phyloP scores from a whole-genome alignment of 805 yeast genomes.

The Saccharomycopsis amapae region DNA sequence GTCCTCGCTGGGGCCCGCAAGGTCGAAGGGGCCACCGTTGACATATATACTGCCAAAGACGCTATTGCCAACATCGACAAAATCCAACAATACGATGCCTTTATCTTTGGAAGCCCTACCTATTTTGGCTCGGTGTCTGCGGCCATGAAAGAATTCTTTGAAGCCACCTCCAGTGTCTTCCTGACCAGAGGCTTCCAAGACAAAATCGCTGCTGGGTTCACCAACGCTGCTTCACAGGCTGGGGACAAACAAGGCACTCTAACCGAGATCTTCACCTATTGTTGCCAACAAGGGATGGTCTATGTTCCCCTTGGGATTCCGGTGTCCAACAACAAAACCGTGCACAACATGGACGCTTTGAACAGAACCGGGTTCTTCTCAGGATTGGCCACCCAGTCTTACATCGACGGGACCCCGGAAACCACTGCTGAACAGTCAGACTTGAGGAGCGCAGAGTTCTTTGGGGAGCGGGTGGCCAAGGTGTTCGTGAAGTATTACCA shows the following conservation, averaged over 20 bases:
- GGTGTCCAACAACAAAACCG: constrained; percentile 21
- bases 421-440: constrained; percentile 3
- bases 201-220: constrained; percentile 17
- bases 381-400: constrained; percentile 12
- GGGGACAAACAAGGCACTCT: constrained; percentile 17
- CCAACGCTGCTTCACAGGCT: constrained; percentile 12
- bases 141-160: constrained; percentile 11
- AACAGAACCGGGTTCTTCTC: constrained; percentile 5
- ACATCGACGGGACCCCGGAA: background rate
- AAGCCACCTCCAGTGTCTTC: constrained; percentile 5
- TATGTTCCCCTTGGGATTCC: constrained; percentile 19
- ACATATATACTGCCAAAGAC: constrained; percentile 15
- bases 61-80: constrained; percentile 6
- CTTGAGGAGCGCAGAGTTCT: constrained; percentile 4
- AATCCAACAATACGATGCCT: constrained; percentile 10
- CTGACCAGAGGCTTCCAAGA: constrained; percentile 14
- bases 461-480: constrained; percentile 12
- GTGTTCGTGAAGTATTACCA: constrained; percentile 11
- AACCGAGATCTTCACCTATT: constrained; percentile 8
- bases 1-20: constrained; percentile 10
- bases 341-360: constrained; percentile 22
- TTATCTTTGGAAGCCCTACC: constrained; percentile 18
- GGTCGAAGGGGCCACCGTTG: constrained; percentile 6
- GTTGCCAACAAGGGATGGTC: constrained; percentile 20
- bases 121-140: constrained; percentile 18